A percentile compares a stretch with the other conserved stretches of the same genome.
Evolutionary conservation across 2,329 filamentous ascomycete species (phyloP).

Genomic region (Diaporthe amygdali): DNA sequence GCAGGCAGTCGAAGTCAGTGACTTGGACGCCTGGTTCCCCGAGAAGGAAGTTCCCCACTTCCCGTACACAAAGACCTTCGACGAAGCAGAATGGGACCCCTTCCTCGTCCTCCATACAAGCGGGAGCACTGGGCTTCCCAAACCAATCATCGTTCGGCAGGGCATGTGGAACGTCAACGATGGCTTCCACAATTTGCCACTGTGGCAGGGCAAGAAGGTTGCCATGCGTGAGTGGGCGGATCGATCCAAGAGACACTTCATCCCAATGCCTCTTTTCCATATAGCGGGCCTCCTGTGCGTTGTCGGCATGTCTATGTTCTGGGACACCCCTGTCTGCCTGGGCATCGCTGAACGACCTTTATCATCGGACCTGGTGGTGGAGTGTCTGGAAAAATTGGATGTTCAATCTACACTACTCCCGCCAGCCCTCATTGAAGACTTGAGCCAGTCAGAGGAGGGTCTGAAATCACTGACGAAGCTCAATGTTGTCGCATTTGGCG

Average conservation of each 20-base stretch:
- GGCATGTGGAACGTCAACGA: conserved; percentile 45
- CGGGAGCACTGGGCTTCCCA: conserved; percentile 52
- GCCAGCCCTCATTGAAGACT: conserved; percentile 49
- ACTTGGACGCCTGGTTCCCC: conserved; percentile 42
- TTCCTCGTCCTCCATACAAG: conserved; percentile 49
- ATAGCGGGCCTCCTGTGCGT: conserved; percentile 38
- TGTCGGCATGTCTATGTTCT: conserved; percentile 36
- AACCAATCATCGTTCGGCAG: conserved; percentile 46
- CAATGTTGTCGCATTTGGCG: conserved; percentile 31
- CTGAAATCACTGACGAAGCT: conserved; percentile 39
- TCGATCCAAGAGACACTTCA: conserved; percentile 6
- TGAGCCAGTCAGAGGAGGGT: conserved; percentile 40
- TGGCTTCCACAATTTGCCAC: conserved; percentile 31
- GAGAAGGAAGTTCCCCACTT: conserved; percentile 39
- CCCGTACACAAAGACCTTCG: conserved; percentile 46
- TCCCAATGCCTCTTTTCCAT: conserved; percentile 45
- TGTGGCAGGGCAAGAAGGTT: conserved; percentile 25
- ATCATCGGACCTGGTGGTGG: conserved; percentile 38
- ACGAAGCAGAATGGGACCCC: conserved; percentile 48
- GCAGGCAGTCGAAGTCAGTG: conserved; percentile 40
- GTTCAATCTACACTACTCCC: conserved; percentile 38
- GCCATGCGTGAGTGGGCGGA: conserved; percentile 1
- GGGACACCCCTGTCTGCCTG: conserved; percentile 34
- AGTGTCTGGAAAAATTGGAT: conserved; percentile 35
- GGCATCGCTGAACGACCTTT: conserved; percentile 39